These are phyloP conservation scores for Fusarium sp. DNA, from an alignment of 2,329 filamentous ascomycete species.

Conservation along the genomic window DNA sequence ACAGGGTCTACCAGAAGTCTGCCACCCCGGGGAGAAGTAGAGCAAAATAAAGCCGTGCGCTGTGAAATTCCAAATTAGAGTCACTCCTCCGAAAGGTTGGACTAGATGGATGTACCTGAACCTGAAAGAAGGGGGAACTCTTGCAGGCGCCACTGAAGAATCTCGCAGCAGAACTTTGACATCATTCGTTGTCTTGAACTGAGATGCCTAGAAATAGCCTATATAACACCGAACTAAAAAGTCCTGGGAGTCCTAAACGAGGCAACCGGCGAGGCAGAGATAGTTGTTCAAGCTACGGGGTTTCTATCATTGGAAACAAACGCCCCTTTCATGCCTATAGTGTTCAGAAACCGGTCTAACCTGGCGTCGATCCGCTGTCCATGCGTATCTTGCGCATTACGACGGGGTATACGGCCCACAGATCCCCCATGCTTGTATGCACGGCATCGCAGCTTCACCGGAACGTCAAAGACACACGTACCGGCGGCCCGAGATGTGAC, in stretches of 20 bases:
- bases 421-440: not conserved
- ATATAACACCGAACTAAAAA: not conserved
- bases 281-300: not conserved
- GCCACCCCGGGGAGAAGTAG: not conserved
- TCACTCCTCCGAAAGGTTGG: not conserved
- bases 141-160: not conserved
- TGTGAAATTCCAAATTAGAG: slow-evolving; percentile 8
- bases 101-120: not conserved
- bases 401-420: not conserved
- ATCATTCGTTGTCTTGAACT: not conserved
- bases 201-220: not conserved
- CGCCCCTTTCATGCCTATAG: not conserved
- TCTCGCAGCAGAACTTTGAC: not conserved
- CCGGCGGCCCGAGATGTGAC: slow-evolving; percentile 4
- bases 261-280: not conserved
- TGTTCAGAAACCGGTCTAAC: not conserved
- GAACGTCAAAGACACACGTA: not conserved
- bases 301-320: not conserved
- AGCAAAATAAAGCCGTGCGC: not conserved
- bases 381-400: slow-evolving; percentile 1
- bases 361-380: slow-evolving; percentile 4
- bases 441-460: not conserved
- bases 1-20: slow-evolving; percentile 12
- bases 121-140: not conserved
- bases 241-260: not conserved